Evolutionary conservation across 805 yeast species (phyloP).

Genomic region (Wickerhamiella sergipiensis): DNA sequence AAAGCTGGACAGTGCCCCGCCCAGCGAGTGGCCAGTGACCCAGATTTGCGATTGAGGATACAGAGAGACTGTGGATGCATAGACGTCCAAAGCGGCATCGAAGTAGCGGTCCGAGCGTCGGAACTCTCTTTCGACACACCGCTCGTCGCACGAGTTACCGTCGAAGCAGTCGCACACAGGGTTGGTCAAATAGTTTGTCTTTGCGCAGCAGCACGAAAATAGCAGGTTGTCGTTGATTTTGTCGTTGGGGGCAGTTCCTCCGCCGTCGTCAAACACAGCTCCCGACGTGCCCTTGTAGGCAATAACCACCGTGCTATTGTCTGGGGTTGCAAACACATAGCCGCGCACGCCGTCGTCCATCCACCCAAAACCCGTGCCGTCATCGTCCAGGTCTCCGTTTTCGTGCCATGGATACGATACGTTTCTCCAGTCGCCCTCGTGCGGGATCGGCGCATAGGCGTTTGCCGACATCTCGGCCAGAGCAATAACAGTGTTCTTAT

Average conservation of each 20-base stretch:
- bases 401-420: constrained; percentile 24
- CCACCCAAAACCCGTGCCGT: constrained; percentile 73
- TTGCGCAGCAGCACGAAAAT: constrained; percentile 92
- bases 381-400: constrained; percentile 25
- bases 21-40: constrained; percentile 92
- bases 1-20: constrained; percentile 72
- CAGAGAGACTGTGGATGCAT: constrained; percentile 47
- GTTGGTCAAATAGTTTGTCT: constrained; percentile 81
- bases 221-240: constrained; percentile 76
- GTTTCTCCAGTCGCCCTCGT: constrained; percentile 78
- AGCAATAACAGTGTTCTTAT: constrained; percentile 55
- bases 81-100: constrained; percentile 63
- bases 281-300: constrained; percentile 90
- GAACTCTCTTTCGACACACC: constrained; percentile 68
- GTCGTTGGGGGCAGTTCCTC: constrained; percentile 59
- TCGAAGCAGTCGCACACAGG: constrained; percentile 91
- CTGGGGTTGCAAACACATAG: constrained; percentile 61
- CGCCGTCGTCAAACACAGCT: constrained; percentile 39
- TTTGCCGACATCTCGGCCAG: constrained; percentile 80
- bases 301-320: constrained; percentile 49
- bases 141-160: constrained; percentile 68
- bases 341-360: constrained; percentile 74
- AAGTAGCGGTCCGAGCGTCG: constrained; percentile 68
- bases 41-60: constrained; percentile 69
- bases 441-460: constrained; percentile 73